Base-by-base conservation (phyloP, 1,284 basidiomycete genomes). In the Melampsora abietis-canadensis region DNA sequence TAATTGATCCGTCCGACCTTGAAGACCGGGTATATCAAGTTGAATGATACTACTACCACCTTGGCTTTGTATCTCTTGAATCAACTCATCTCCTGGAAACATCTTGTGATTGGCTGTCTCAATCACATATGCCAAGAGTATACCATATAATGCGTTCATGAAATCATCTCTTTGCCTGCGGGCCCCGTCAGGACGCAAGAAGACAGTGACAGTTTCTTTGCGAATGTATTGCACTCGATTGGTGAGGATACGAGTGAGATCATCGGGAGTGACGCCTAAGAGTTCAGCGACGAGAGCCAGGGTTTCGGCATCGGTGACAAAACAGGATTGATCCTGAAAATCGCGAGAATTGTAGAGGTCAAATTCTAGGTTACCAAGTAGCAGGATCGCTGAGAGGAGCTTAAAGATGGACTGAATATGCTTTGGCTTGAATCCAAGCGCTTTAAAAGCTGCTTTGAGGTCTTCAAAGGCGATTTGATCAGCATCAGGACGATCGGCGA, bases 31-130 rank as follows among this genome's bases (percentile, higher is more conserved):
- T 76, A 89, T 85, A 78, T 94, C 92, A 67, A 94, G 85, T 63
- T 92, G 83, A 66, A 89, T 82, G 79, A 96, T 88, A 80, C 91
- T 90, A 0, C 88, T 87, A 2, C 86, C 80, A 34, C 78, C 79
- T 12, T 76, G 37, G 15, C 65, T 64, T 62, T 80, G 79, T 19
- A 79, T 66, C 17, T 75, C 69, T 4, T 67, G 75, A 63, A 80
- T 76, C 37, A 78, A 77, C 21, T 81, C 80, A 75, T 82, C 79
- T 47, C 79, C 79, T 12, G 79, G 79, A 76, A 78, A 79, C 1
- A 92, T 81, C 76, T 88, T 88, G 82, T 93, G 90, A 81, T 97
- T 96, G 76, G 89, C 89, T 0, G 90, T 92, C 82, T 97, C 94
- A 63, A 94, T 89, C 76, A 96, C 86, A 79, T 89, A 97, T 0